These are phyloP conservation scores for Trichophyton verrucosum DNA, from an alignment of 2,329 filamentous ascomycete genomes.

Conservation along the genomic window DNA sequence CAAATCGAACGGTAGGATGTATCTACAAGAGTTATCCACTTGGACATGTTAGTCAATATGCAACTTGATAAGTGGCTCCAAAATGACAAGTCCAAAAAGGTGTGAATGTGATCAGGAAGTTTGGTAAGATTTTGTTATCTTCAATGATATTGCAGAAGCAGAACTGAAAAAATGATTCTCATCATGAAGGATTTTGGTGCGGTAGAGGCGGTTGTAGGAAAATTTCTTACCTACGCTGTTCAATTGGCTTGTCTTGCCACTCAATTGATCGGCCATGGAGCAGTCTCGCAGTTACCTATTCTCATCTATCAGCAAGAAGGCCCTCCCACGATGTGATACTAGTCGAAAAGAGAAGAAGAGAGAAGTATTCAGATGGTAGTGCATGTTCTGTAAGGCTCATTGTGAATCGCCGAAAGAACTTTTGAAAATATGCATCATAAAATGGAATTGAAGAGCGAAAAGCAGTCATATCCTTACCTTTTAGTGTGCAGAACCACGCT, in stretches of 20 bases:
- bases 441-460: slow-evolving; percentile 11
- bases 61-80: neutral
- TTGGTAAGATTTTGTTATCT: slow-evolving; percentile 36
- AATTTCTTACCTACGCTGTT: neutral
- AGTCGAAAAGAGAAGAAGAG: neutral
- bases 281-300: neutral
- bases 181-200: slow-evolving; percentile 28
- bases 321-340: neutral
- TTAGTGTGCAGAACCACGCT: neutral
- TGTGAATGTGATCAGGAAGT: slow-evolving; percentile 26
- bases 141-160: slow-evolving; percentile 50
- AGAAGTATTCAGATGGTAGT: slow-evolving; percentile 43
- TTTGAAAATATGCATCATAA: slow-evolving; percentile 30
- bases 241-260: neutral
- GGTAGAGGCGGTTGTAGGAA: neutral
- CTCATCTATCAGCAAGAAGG: neutral
- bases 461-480: neutral
- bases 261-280: neutral
- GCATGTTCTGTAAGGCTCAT: slow-evolving; percentile 48
- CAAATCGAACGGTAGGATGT: neutral
- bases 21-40: neutral
- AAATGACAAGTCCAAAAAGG: neutral
- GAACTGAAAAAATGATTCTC: slow-evolving; percentile 46
- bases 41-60: neutral
- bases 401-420: slow-evolving; percentile 40